Evolutionary conservation across 1,284 basidiomycete species (phyloP).

Genomic region (Sporisorium exsertum): DNA sequence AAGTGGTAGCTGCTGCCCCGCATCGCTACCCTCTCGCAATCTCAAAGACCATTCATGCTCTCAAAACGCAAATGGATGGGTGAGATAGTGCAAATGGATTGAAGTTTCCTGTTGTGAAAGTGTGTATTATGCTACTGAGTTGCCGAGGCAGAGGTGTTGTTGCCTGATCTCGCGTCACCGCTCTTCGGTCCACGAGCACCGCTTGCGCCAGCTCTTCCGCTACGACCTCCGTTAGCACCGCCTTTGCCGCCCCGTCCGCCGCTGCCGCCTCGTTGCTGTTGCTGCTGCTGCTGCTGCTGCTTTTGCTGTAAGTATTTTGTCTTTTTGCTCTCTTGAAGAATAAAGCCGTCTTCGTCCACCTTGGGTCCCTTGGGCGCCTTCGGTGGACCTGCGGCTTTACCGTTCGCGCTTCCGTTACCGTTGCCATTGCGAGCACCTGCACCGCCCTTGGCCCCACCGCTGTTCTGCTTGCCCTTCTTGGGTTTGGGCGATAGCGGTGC

Average conservation of each 20-base stretch:
- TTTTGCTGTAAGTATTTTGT: slow-evolving; percentile 46
- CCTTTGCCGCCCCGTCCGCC: slow-evolving; percentile 23
- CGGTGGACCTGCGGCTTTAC: slow-evolving; percentile 12
- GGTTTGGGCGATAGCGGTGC: slow-evolving; percentile 26
- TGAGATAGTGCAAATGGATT: background rate
- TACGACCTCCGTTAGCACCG: slow-evolving; percentile 17
- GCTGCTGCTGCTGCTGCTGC: slow-evolving; percentile 42
- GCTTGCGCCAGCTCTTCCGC: slow-evolving; percentile 6
- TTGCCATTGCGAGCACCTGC: slow-evolving; percentile 7
- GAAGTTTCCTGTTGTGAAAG: background rate
- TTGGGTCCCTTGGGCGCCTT: slow-evolving; percentile 24
- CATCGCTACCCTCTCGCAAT: background rate
- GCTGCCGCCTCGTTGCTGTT: slow-evolving; percentile 10
- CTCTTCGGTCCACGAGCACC: slow-evolving; percentile 1
- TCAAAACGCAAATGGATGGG: background rate
- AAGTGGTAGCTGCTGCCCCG: slow-evolving; percentile 53
- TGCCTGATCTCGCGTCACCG: slow-evolving; percentile 3
- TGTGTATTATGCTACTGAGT: slow-evolving; percentile 10
- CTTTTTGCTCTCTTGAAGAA: slow-evolving; percentile 48
- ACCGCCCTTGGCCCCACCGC: slow-evolving; percentile 11
- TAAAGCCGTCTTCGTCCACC: slow-evolving; percentile 55
- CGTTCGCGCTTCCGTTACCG: slow-evolving; percentile 3
- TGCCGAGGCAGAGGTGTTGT: background rate
- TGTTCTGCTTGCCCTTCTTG: slow-evolving; percentile 26
- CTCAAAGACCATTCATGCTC: background rate